These are phyloP conservation scores for Zygoascus meyerae DNA, from an alignment of 1,139 yeast genomes.

Conservation along the genomic window DNA sequence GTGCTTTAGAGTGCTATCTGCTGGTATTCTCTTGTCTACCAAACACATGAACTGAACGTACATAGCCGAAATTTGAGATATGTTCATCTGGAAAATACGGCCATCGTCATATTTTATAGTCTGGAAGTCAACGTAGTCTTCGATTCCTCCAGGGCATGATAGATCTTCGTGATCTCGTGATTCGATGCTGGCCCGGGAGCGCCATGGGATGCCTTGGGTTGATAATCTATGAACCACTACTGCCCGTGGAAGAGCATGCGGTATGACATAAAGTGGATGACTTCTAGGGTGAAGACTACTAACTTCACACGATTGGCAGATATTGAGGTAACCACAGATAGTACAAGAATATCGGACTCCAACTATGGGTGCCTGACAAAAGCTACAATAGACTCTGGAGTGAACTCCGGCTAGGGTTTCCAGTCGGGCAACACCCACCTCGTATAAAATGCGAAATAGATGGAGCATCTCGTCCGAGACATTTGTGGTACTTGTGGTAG, in stretches of 20 bases:
- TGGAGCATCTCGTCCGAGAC: too few species aligned
- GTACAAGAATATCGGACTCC: slow-evolving; percentile 21
- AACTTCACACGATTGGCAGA: slow-evolving; percentile 23
- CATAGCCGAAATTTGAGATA: slow-evolving; percentile 24
- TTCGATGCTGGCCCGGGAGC: slow-evolving; percentile 14
- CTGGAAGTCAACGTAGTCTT: slow-evolving; percentile 14
- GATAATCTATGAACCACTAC: slow-evolving; percentile 3
- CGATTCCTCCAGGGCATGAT: background rate
- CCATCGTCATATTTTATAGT: slow-evolving; percentile 10
- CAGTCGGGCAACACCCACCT: background rate
- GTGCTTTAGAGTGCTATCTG: background rate
- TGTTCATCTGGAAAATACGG: slow-evolving; percentile 11
- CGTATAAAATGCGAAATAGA: too few species aligned
- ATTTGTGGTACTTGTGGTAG: too few species aligned
- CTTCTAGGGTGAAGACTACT: slow-evolving; percentile 16
- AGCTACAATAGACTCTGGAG: slow-evolving; percentile 9
- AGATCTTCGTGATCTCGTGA: slow-evolving; percentile 3
- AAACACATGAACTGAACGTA: slow-evolving; percentile 25
- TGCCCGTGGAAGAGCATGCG: slow-evolving; percentile 1
- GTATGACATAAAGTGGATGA: slow-evolving; percentile 7
- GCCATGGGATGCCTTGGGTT: slow-evolving; percentile 19
- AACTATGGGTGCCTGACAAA: slow-evolving; percentile 2
- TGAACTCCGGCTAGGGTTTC: slow-evolving; percentile 7
- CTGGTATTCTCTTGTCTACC: slow-evolving; percentile 14
- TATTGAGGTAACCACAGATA: slow-evolving; percentile 14